Evolutionary conservation across 768 basidiomycete genomes (phyloP).

Genomic region (Tephrocybe rancida): DNA sequence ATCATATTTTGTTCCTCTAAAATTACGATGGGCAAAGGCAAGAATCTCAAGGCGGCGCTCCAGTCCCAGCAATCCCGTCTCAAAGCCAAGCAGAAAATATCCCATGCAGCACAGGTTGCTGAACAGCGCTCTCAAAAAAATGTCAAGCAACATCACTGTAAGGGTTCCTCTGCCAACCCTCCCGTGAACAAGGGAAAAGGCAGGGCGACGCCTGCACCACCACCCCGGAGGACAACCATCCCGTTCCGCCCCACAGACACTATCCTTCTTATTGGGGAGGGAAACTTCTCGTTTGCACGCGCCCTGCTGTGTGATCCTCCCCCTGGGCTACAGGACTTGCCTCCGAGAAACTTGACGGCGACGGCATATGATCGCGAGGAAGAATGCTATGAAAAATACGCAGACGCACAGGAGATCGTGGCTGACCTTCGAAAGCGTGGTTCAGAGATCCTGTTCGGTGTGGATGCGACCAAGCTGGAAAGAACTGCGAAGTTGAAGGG

Average conservation of each 20-base stretch:
- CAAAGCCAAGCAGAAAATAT: slow-evolving; percentile 59
- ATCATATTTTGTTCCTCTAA: not conserved
- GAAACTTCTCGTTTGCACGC: slow-evolving; percentile 90
- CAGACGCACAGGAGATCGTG: slow-evolving; percentile 67
- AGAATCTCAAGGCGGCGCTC: slow-evolving; percentile 68
- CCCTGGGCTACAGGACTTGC: slow-evolving; percentile 51
- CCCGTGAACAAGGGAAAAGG: slow-evolving; percentile 38
- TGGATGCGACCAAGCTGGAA: slow-evolving; percentile 84
- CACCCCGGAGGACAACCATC: slow-evolving; percentile 46
- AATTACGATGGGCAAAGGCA: slow-evolving; percentile 45
- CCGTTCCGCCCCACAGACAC: slow-evolving; percentile 68
- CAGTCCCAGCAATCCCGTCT: slow-evolving; percentile 71
- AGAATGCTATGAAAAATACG: slow-evolving; percentile 82
- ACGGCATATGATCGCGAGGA: slow-evolving; percentile 85
- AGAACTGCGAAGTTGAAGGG: slow-evolving; percentile 59
- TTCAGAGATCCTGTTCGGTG: slow-evolving; percentile 71
- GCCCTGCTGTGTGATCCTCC: slow-evolving; percentile 62
- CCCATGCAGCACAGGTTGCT: slow-evolving; percentile 52
- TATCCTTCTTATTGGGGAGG: slow-evolving; percentile 87
- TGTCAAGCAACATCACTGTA: slow-evolving; percentile 14
- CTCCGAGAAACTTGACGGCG: slow-evolving; percentile 72
- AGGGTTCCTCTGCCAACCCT: slow-evolving; percentile 11
- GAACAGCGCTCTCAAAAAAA: slow-evolving; percentile 47
- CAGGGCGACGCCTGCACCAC: slow-evolving; percentile 34
- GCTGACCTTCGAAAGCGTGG: slow-evolving; percentile 55